phyloP scores from a whole-genome alignment of 2,329 filamentous ascomycete species.

The Polychaeton citri region DNA sequence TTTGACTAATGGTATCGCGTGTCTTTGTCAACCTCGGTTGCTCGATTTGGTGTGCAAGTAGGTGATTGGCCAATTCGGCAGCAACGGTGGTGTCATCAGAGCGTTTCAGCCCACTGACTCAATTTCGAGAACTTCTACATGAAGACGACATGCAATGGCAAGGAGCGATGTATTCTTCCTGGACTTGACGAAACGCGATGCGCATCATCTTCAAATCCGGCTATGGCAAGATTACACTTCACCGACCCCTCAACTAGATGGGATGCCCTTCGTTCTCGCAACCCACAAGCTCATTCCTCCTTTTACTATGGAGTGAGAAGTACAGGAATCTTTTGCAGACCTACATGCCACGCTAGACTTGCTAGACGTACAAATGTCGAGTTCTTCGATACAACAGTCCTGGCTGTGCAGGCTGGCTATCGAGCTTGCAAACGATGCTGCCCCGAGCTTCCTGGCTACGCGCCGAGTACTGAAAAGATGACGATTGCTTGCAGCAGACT shows the following conservation, averaged over 20 bases:
- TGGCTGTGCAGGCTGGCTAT: conserved; percentile 38
- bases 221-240: background rate
- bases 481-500: conserved; percentile 2
- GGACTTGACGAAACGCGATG: too few relatives aligned
- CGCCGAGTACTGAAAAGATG: conserved; percentile 5
- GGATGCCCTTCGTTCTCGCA: background rate
- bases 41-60: too few relatives aligned
- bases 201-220: too few relatives aligned
- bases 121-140: too few relatives aligned
- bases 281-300: conserved; percentile 8
- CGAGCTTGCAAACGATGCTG: conserved; percentile 47
- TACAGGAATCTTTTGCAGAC: conserved; percentile 47
- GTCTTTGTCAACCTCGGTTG: too few relatives aligned
- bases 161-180: too few relatives aligned
- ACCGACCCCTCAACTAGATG: background rate
- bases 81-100: too few relatives aligned
- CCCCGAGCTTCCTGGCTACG: conserved; percentile 17
- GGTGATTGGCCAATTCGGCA: too few relatives aligned
- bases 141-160: too few relatives aligned
- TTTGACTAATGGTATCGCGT: too few relatives aligned
- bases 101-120: too few relatives aligned
- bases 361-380: conserved; percentile 42
- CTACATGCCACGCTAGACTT: conserved; percentile 48
- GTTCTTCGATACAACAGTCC: conserved; percentile 36
- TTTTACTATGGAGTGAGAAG: conserved; percentile 46